Conservation (phyloP, 148 eudicot genomes). For the Cornus kousa region DNA sequence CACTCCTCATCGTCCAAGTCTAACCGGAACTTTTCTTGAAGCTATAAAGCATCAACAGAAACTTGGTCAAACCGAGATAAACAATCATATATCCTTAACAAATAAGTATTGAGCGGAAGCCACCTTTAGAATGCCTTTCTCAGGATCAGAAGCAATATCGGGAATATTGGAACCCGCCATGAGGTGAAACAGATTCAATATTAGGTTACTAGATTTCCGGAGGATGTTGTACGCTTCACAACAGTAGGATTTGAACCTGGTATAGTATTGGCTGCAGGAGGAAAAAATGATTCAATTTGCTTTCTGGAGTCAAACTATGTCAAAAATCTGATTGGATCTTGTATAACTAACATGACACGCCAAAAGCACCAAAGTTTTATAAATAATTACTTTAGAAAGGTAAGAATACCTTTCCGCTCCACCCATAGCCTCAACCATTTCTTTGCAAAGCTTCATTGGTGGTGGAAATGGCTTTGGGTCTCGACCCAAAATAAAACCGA, state of each 20-base stretch:
- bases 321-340: neutral
- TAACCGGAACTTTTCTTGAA: conserved; percentile 94
- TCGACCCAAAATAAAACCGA: conserved; percentile 91
- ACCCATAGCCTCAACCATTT: conserved; percentile 99
- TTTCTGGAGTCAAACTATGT: neutral
- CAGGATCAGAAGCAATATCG: conserved; percentile 99
- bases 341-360: neutral
- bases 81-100: conserved; percentile 3
- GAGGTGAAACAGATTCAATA: conserved; percentile 84
- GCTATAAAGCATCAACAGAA: conserved; percentile 39
- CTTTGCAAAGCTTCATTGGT: conserved; percentile 99
- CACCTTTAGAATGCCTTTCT: conserved; percentile 96
- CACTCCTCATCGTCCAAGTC: conserved; percentile 90
- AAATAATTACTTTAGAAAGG: neutral
- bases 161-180: conserved; percentile 98
- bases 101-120: neutral
- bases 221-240: conserved; percentile 98
- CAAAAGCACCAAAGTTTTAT: neutral
- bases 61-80: neutral
- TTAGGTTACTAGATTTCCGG: conserved; percentile 93
- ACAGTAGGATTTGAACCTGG: conserved; percentile 92
- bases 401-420: conserved; percentile 86
- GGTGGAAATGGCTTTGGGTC: conserved; percentile 99
- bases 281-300: neutral
- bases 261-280: conserved; percentile 78